Conservation (phyloP, 1,284 basidiomycete genomes). For the Thelephora terrestris region DNA sequence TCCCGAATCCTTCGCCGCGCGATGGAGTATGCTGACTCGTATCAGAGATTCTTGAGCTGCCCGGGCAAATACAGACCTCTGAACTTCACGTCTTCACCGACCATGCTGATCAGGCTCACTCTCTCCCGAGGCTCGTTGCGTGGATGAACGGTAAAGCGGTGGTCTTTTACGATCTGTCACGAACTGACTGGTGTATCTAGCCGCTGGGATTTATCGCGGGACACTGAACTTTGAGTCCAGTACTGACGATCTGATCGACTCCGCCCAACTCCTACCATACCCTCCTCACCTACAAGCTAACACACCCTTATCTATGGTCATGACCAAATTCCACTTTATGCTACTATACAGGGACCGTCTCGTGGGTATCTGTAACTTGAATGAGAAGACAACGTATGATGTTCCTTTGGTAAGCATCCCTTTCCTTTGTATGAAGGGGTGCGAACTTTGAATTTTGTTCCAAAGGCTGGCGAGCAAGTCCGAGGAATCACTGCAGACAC, state of each 20-base stretch:
- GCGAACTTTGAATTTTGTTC: neutral
- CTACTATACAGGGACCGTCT: constrained; percentile 79
- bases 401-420: constrained; percentile 59
- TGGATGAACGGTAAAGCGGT: constrained; percentile 75
- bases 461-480: constrained; percentile 64
- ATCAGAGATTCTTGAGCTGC: constrained; percentile 78
- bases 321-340: constrained; percentile 92
- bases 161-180: neutral
- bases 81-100: constrained; percentile 71
- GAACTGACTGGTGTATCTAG: constrained; percentile 27
- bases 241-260: constrained; percentile 72
- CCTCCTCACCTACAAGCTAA: constrained; percentile 33
- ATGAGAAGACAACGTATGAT: constrained; percentile 79
- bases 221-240: constrained; percentile 54
- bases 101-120: constrained; percentile 58
- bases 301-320: constrained; percentile 62
- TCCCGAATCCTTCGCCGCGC: constrained; percentile 1
- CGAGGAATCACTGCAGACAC: constrained; percentile 75
- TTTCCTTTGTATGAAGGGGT: neutral
- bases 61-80: constrained; percentile 63
- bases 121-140: constrained; percentile 60
- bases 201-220: constrained; percentile 80
- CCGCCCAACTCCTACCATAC: constrained; percentile 62
- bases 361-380: constrained; percentile 69
- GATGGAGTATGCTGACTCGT: constrained; percentile 14